phyloP scores from a whole-genome alignment of 371 early-diverging fungal species.

The Rhizomucor pusillus region DNA sequence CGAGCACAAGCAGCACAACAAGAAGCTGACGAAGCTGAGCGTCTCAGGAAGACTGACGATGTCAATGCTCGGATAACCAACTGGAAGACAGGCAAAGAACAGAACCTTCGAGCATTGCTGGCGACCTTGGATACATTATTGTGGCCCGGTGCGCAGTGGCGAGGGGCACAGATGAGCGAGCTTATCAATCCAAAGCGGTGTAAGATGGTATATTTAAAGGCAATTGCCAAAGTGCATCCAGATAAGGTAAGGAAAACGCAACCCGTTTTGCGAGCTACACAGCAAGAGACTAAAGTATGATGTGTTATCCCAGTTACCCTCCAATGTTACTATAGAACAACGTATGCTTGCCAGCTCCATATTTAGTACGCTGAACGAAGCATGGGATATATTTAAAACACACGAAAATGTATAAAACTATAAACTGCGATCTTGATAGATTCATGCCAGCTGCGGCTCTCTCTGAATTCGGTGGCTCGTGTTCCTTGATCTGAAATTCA shows the following conservation, averaged over 20 bases:
- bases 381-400: conserved; percentile 89
- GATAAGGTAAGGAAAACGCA: conserved; percentile 73
- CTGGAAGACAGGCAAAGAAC: conserved; percentile 89
- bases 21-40: conserved; percentile 78
- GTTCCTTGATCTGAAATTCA: too few relatives aligned
- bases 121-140: conserved; percentile 79
- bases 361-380: conserved; percentile 86
- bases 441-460: too few relatives aligned
- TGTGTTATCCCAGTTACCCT: conserved; percentile 35
- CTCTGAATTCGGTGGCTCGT: too few relatives aligned
- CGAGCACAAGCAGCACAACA: conserved; percentile 68
- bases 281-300: background rate
- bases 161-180: conserved; percentile 75
- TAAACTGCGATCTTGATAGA: too few relatives aligned
- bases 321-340: conserved; percentile 71
- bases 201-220: conserved; percentile 90
- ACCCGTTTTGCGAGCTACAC: background rate
- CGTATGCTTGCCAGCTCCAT: conserved; percentile 85
- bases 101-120: conserved; percentile 86
- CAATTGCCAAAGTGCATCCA: conserved; percentile 92
- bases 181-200: conserved; percentile 83
- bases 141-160: conserved; percentile 78
- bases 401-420: conserved; percentile 56
- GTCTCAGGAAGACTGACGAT: conserved; percentile 71
- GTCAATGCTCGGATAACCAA: conserved; percentile 65